Base-by-base conservation (phyloP, 179 eudicot genomes). In the Sideroxylon spinosum region DNA sequence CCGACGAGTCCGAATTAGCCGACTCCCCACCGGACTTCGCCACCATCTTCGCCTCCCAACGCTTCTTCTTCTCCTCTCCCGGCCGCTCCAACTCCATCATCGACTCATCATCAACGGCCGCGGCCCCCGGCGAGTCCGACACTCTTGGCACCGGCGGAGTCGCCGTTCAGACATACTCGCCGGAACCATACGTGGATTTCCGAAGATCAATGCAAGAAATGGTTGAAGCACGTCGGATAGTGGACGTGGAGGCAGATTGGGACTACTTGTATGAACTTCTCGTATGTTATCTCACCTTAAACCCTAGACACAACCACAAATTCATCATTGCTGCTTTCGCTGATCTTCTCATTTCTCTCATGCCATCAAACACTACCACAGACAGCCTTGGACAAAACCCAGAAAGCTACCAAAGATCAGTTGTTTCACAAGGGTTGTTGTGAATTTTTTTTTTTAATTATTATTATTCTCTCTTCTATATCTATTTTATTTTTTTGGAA, bases 1-100 rank as follows among this genome's bases (percentile, higher is more conserved):
- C 83, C 50, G 72, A 17, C 37, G 76, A 59, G 52, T 77, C 73
- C 49, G 80, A 78, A 53, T 78, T 76, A 53, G 19, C 67, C 10
- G 68, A 86, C 57, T 28, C 82, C n/a, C 83, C 88, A 1, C 97
- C 95, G 0, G 97, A 92, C 84, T 79, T 93, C 26, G 84, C 92
- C 77, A 80, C 91, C 19, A 80, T 81, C 70, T 86, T 86, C 71
- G 92, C 97, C 59, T 90, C 97, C 9, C 83, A 80, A 0, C 85
- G 98, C 71, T 93, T 93, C 86, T 93, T 93, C 90, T 86, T 92
- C 85, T 87, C 98, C 77, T 87, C 92, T 68, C 98, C 98, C 0
- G 98, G 98, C 19, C 78, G 59, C 75, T 90, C 97, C 72, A 92
- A 90, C 83, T 90, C 94, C 79, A 92, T 92, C 65, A 44, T 86